phyloP scores from a whole-genome alignment of 202 grass and related monocot species.

The Elaeis oleifera region DNA sequence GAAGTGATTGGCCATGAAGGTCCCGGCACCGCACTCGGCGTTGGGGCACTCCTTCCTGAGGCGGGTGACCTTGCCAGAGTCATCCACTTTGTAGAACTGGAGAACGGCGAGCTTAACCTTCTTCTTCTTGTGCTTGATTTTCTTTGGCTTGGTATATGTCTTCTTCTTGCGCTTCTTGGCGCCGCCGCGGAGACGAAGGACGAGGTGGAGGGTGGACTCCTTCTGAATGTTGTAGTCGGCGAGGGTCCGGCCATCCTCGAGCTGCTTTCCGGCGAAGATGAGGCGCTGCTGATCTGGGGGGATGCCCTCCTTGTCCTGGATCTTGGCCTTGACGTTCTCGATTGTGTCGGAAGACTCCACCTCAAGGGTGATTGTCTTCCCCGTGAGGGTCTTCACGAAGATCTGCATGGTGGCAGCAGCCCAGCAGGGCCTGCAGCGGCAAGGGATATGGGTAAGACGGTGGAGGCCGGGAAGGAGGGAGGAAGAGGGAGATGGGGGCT shows the following conservation, averaged over 20 bases:
- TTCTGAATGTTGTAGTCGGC: constrained; percentile 99
- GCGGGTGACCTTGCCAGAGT: constrained; percentile 8
- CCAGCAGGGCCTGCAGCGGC: too few species aligned
- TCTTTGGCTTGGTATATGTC: constrained; percentile 99
- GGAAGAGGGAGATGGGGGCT: too few species aligned
- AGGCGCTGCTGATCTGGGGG: constrained; percentile 91
- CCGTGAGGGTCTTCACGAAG: constrained; percentile 88
- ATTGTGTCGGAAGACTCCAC: constrained; percentile 91
- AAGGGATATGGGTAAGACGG: too few species aligned
- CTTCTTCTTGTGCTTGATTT: constrained; percentile 97
- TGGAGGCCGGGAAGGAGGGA: too few species aligned
- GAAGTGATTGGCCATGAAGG: too few species aligned
- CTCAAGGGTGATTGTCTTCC: constrained; percentile 92
- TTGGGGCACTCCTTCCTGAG: too few species aligned
- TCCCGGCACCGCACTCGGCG: too few species aligned
- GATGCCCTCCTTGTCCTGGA: constrained; percentile 79
- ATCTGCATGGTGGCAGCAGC: constrained; percentile 61
- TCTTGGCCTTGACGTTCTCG: constrained; percentile 93
- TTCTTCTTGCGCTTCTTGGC: constrained; percentile 99
- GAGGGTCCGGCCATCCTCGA: constrained; percentile 85
- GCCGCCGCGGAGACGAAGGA: constrained; percentile 73
- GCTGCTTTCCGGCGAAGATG: constrained; percentile 95
- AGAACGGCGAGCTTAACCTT: constrained; percentile 96
- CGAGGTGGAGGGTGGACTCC: constrained; percentile 90
- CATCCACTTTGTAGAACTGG: constrained; percentile 97